Conservation (phyloP, 148 eudicot species). For the Vaccinium corymbosum region DNA sequence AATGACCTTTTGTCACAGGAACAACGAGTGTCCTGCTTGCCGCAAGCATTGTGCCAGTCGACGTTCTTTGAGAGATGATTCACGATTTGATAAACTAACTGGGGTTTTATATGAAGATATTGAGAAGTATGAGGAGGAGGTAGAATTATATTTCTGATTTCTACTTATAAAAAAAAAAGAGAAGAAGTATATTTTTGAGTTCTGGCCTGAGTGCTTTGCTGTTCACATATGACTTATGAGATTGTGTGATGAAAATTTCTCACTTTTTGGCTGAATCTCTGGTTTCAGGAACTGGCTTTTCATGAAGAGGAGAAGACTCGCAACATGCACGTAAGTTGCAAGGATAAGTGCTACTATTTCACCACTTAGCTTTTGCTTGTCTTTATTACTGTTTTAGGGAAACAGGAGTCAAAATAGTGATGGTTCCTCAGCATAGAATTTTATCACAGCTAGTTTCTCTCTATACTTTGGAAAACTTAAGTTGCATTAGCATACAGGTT, state of each 20-base stretch:
- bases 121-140: constrained; percentile 56
- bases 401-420: neutral
- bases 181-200: constrained; percentile 20
- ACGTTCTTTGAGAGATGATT: constrained; percentile 60
- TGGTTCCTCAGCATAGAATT: neutral
- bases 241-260: neutral
- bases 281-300: constrained; percentile 44
- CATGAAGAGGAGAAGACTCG: constrained; percentile 27
- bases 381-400: neutral
- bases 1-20: constrained; percentile 23
- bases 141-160: constrained; percentile 27
- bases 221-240: neutral
- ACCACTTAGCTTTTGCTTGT: constrained; percentile 1
- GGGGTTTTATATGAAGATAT: constrained; percentile 49
- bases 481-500: neutral
- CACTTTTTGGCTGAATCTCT: constrained; percentile 9
- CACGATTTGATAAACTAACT: constrained; percentile 39
- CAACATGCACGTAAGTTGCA: constrained; percentile 18
- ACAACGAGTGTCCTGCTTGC: constrained; percentile 62
- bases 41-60: constrained; percentile 60
- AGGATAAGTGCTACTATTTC: neutral
- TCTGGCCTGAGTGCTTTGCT: neutral
- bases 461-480: neutral
- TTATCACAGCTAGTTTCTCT: neutral
- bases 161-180: too few relatives aligned